A percentile compares a stretch with the other conserved stretches of the same genome.
These are phyloP conservation scores for Pseudogymnoascus sp. DNA, from an alignment of 2,329 filamentous ascomycete species.

Conservation along the genomic window DNA sequence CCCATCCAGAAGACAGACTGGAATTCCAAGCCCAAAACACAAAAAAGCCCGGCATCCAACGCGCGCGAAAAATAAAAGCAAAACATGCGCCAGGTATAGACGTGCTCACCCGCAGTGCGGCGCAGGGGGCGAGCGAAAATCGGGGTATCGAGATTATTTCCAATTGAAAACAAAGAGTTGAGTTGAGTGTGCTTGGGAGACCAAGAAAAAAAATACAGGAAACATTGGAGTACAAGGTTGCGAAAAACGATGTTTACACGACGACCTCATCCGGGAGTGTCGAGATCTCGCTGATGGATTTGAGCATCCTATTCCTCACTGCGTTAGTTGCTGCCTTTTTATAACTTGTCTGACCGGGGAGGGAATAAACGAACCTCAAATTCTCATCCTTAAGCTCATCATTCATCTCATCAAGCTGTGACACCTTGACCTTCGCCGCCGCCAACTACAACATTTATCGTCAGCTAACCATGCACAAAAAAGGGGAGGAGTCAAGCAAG, in stretches of 20 bases:
- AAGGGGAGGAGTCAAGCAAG: slow-evolving; percentile 10
- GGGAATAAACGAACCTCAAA: slow-evolving; percentile 30
- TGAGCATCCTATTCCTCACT: slow-evolving; percentile 26
- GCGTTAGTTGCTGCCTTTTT: neutral
- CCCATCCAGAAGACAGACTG: too few relatives aligned
- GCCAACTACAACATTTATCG: slow-evolving; percentile 23
- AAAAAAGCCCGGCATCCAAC: neutral
- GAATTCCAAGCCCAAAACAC: neutral
- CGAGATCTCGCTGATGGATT: slow-evolving; percentile 28
- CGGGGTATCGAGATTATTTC: neutral
- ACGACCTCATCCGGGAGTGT: neutral
- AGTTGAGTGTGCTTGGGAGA: slow-evolving; percentile 14
- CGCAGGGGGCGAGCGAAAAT: too few relatives aligned
- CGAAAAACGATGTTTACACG: neutral
- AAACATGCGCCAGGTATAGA: neutral
- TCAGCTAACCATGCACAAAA: slow-evolving; percentile 14
- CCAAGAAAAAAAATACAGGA: slow-evolving; percentile 8
- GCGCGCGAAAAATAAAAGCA: neutral
- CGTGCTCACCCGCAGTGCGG: neutral
- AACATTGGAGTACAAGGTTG: slow-evolving; percentile 7
- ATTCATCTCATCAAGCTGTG: slow-evolving; percentile 42
- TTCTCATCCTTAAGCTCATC: slow-evolving; percentile 49
- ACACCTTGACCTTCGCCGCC: slow-evolving; percentile 25
- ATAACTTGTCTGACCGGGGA: neutral
- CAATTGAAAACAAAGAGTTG: neutral